Evolutionary conservation across 192 early-diverging fungal genomes (phyloP), one percentile per base, ranked within the genome.

Genomic region (Glomus cerebriforme): DNA sequence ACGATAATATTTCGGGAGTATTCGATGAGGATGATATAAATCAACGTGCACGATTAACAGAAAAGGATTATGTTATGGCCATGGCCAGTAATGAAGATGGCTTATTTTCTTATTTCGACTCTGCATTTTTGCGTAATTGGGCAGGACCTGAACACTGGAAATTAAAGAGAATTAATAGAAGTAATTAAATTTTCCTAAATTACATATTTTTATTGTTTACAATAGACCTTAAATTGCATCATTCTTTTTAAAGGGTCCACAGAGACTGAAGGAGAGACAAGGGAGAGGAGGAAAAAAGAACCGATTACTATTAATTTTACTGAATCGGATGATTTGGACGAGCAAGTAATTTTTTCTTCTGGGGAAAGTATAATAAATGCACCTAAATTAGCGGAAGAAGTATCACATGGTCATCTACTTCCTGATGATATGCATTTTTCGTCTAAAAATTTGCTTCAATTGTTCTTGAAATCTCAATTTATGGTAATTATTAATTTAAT

Each of bases 131-230:
- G 79, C 87, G 91, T 62, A 90, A 91, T 67, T 99, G 97, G 97
- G 97, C 96, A 9, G 97, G 97, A 17, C 95, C 96, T 15, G 94
- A 93, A 76, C 93, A 95, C 81, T 99, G 96, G 96, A 95, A 91
- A 45, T 78, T 94, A 73, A 83, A 85, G 67, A 79, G 82, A 31
- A 45, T 78, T 29, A 79, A 45, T 22, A 87, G 68, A 81, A 66
- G 88, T 86, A 63, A 26, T 17, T 32, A 27, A 19, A 34, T 59
- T 73, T 29, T 76, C 54, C 4, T 35, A n/a, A 26, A 17, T 27
- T 34, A 58, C 19, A 26, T 60, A 13, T 17, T 27, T 1, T 79
- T 24, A 19, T 79, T n/a, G n/a, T 22, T 54, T 17, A 32, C 15
- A 24, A 3, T n/a, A 76, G 1, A 59, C 6, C 10, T n/a, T 26